Percentiles rank a stretch among this genome's conserved stretches.
These are phyloP conservation scores for Fusarium drepaniforme DNA, from an alignment of 2,329 filamentous ascomycete genomes.

Conservation along the genomic window DNA sequence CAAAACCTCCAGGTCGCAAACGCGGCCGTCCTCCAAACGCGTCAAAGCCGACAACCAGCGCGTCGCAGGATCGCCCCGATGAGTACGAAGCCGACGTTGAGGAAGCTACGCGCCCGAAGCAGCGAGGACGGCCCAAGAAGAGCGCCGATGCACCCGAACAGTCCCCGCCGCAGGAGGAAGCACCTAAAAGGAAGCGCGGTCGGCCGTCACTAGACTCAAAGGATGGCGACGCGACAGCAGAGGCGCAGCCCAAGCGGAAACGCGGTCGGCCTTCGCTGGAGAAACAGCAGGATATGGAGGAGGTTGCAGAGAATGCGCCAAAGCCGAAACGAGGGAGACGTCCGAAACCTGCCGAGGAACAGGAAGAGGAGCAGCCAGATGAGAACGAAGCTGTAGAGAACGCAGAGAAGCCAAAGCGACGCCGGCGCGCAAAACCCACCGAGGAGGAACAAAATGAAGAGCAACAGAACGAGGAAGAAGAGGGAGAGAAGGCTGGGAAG, in stretches of 20 bases:
- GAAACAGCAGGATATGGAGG: constrained; percentile 18
- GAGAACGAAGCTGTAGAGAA: neutral
- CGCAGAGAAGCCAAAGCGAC: neutral
- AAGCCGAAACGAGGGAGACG: constrained; percentile 32
- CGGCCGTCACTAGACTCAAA: constrained; percentile 41
- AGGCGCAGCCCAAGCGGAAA: constrained; percentile 49
- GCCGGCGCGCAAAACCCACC: neutral
- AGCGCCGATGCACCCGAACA: constrained; percentile 12
- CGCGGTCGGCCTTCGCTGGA: constrained; percentile 51
- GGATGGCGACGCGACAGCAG: constrained; percentile 8
- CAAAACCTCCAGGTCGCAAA: constrained; percentile 55
- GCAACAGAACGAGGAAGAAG: neutral
- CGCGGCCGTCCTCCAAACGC: constrained; percentile 58
- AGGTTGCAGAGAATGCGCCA: constrained; percentile 22
- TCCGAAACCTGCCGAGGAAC: constrained; percentile 19
- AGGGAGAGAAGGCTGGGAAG: neutral
- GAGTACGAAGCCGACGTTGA: constrained; percentile 43
- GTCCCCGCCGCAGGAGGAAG: constrained; percentile 18
- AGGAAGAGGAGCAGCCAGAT: neutral
- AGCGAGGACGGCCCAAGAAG: constrained; percentile 34
- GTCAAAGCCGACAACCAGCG: constrained; percentile 48
- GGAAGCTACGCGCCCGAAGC: constrained; percentile 40
- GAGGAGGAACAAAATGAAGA: constrained; percentile 18
- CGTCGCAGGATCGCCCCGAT: constrained; percentile 41
- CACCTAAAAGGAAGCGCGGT: constrained; percentile 44